Evolutionary conservation across 2,329 filamentous ascomycete species (phyloP).

Genomic region (Penicillium glabrum): DNA sequence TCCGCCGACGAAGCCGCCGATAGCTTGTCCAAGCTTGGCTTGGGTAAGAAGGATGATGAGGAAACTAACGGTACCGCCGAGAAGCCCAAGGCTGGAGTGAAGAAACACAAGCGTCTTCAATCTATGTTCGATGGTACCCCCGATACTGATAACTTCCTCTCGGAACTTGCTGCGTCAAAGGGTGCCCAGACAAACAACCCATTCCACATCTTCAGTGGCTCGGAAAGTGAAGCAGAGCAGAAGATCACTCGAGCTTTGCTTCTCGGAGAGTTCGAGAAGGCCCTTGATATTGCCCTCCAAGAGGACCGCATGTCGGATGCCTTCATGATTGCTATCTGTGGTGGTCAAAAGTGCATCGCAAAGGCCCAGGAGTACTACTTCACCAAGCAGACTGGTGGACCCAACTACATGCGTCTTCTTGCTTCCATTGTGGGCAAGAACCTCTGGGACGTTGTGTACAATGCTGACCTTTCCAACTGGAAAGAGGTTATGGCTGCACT

Average conservation of each 20-base stretch:
- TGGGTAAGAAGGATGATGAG: constrained; percentile 39
- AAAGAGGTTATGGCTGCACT: constrained; percentile 95
- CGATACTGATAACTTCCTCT: constrained; percentile 82
- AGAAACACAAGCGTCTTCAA: constrained; percentile 65
- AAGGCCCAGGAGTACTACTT: constrained; percentile 93
- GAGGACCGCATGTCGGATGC: constrained; percentile 92
- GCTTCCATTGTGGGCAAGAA: constrained; percentile 94
- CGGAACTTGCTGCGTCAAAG: constrained; percentile 81
- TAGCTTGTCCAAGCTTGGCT: constrained; percentile 42
- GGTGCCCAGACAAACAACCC: constrained; percentile 91
- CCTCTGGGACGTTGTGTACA: constrained; percentile 96
- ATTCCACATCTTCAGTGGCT: constrained; percentile 82
- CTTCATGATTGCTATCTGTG: constrained; percentile 96
- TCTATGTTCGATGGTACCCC: constrained; percentile 76
- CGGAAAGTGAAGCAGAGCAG: constrained; percentile 82
- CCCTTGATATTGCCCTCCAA: constrained; percentile 82
- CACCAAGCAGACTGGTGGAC: constrained; percentile 74
- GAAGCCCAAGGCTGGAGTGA: constrained; percentile 47
- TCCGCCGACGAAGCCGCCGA: constrained; percentile 51
- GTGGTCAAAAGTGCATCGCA: constrained; percentile 87
- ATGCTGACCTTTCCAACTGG: constrained; percentile 89
- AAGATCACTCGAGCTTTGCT: constrained; percentile 84
- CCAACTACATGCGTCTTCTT: constrained; percentile 88
- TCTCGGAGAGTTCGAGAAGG: constrained; percentile 85
- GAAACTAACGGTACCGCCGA: constrained; percentile 47